Evolutionary conservation across 306 rosid genomes (phyloP).

Genomic region (Fragaria iinumae): DNA sequence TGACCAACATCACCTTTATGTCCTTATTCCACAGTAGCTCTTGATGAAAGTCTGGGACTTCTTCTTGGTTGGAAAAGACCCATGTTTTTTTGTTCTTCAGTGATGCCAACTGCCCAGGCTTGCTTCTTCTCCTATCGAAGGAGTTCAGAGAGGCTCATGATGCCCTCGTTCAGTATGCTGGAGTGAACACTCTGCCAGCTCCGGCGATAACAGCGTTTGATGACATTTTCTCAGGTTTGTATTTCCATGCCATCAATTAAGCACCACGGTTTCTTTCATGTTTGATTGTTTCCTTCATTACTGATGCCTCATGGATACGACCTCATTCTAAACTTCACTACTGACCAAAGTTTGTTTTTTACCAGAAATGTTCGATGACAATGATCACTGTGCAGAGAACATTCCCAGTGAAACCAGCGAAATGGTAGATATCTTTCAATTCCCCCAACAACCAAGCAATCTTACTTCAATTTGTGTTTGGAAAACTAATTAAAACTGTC

Average conservation of each 20-base stretch:
- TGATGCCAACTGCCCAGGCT: background rate
- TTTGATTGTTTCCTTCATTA: background rate
- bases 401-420: background rate
- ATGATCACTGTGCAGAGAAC: no score
- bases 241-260: background rate
- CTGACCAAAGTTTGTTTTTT: background rate
- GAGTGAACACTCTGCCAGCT: background rate
- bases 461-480: background rate
- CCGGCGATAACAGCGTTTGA: background rate
- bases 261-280: background rate
- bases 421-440: background rate
- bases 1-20: background rate
- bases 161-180: background rate
- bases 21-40: background rate
- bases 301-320: background rate
- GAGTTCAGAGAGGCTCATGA: conserved; percentile 6
- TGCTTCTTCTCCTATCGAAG: conserved; percentile 4
- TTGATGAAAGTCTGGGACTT: background rate
- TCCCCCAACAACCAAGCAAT: background rate
- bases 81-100: background rate
- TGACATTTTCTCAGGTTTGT: background rate
- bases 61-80: background rate
- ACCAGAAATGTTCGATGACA: background rate
- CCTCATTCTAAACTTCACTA: background rate
- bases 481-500: background rate